Evolutionary conservation across 176 grass and related monocot genomes (phyloP), one percentile per base, ranked within the genome.

Genomic region (Oryza brachyantha): DNA sequence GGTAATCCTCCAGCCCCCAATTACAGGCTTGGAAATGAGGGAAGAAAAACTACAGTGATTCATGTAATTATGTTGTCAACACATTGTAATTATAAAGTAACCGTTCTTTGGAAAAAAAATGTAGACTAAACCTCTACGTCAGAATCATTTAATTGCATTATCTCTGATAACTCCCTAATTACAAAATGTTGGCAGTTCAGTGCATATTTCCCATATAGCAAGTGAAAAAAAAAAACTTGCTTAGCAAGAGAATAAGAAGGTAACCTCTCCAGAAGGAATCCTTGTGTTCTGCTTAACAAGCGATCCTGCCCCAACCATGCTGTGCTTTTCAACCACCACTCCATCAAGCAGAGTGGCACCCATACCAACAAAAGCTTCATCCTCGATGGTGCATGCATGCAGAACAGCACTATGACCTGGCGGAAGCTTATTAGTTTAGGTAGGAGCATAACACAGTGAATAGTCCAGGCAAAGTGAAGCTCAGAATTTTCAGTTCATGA

Each of bases 341-440:
- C 94, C 94, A 65, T 97, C 94, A 66, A 97, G 84, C 69, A 97
- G 79, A 69, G 90, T 90, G 35, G 91, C 91, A 86, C 91, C 95
- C 91, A 90, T 97, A 70, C 95, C 92, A 79, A 97, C 85, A 74
- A 97, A 97, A 76, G 95, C 85, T 72, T 94, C 89, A 87, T 97
- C 95, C 84, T 94, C 89, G 38, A 57, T 8, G 8, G 52, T 57
- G 52, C 52, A 57, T 24, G 52, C 52, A 11, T 57, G 52, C 8
- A 57, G 94, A 73, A 97, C 59, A 72, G 95, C 87, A 75, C 89
- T 88, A 66, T 97, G 95, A 65, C 95, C 95, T 97, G 71, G 34
- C 6, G 62, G 50, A 78, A 76, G 40, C 52, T 76, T 50, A 61
- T 45, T 70, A 79, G 31, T 87, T 82, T 79, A 70, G 26, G 40